Base-by-base conservation (phyloP, 2,329 filamentous ascomycete species). In the Bipolaris gigantea region DNA sequence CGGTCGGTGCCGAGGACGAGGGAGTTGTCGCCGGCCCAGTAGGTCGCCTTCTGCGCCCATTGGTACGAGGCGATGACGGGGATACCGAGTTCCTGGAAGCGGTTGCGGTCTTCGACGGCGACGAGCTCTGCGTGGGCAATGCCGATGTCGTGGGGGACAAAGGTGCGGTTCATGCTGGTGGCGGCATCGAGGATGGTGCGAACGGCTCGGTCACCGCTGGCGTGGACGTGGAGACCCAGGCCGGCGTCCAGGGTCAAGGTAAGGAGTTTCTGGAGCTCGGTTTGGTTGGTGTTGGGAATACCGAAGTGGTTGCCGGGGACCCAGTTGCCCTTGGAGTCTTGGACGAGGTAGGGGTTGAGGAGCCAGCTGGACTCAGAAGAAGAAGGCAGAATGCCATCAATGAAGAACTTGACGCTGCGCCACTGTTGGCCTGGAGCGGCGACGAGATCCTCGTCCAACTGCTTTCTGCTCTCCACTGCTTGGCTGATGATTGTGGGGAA, bases 331-430 rank as follows among this genome's bases (percentile, higher is more conserved):
- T 50, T 25, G 48, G 35, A 27, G 16, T 36, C 32, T 41, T 50
- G 9, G 11, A 50, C n/a, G 10, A 50, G 30, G 39, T 50, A 50
- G 16, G 48, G 48, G 6, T 38, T 25, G 18, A 50, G 33, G 9
- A 50, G 33, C 39, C 23, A 35, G 21, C 30, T 38, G 16, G 48
- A 27, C 18, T 34, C 18, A 8, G 48, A 50, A 15, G 27, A 19
- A 15, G 27, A 18, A 15, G 48, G 39, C 6, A 50, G 21, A 36
- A 50, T 27, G 18, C 48, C 48, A 38, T 50, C 48, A 32, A 50
- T 34, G 48, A 50, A 50, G 33, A 44, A 43, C 21, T 50, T 50
- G 33, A 50, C 13, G 19, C 38, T 36, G 8, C 39, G 48, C 48
- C 48, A 50, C 2, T 50, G 32, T 43, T 44, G 39, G 6, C 39